Percentiles rank a stretch among this genome's conserved stretches.
Evolutionary conservation across 2,329 filamentous ascomycete species (phyloP).

Genomic region (Pseudocercospora eumusae): DNA sequence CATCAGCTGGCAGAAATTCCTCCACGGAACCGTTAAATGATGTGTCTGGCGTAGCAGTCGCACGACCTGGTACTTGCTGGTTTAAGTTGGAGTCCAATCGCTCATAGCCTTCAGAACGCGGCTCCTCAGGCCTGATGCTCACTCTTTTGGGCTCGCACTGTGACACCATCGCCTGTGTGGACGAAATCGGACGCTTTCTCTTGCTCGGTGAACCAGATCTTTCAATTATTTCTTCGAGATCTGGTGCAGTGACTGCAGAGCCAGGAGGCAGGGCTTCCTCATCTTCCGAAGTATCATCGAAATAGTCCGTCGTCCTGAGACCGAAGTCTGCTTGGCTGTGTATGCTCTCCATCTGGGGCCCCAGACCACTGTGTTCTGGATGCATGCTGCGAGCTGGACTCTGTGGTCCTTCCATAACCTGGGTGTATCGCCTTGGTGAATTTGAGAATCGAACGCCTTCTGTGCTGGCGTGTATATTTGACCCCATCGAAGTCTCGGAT

Average conservation of each 20-base stretch:
- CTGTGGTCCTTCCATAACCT: constrained; percentile 34
- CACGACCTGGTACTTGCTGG: constrained; percentile 8
- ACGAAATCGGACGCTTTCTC: constrained; percentile 24
- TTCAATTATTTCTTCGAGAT: constrained; percentile 19
- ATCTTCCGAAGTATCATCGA: constrained; percentile 39
- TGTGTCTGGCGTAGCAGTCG: constrained; percentile 24
- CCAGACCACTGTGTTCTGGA: constrained; percentile 30
- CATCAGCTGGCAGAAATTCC: constrained; percentile 26
- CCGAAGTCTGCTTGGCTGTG: constrained; percentile 37
- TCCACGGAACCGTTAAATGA: constrained; percentile 37
- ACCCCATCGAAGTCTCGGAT: constrained; percentile 16
- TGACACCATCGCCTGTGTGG: constrained; percentile 25
- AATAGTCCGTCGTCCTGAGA: constrained; percentile 40
- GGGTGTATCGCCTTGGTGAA: constrained; percentile 40
- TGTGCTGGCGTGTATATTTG: constrained; percentile 15
- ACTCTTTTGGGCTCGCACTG: constrained; percentile 28
- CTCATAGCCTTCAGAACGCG: constrained; percentile 33
- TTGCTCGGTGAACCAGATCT: constrained; percentile 27
- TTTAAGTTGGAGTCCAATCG: constrained; percentile 29
- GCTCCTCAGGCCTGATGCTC: constrained; percentile 24
- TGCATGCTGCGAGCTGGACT: constrained; percentile 42
- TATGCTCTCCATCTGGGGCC: constrained; percentile 33
- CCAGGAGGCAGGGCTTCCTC: constrained; percentile 20
- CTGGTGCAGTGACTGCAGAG: constrained; percentile 13
- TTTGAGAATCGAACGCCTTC: constrained; percentile 33